Percentiles rank a stretch among this genome's conserved stretches.
Evolutionary conservation across 2,329 filamentous ascomycete species (phyloP).

Genomic region (Diplocarpon mali): DNA sequence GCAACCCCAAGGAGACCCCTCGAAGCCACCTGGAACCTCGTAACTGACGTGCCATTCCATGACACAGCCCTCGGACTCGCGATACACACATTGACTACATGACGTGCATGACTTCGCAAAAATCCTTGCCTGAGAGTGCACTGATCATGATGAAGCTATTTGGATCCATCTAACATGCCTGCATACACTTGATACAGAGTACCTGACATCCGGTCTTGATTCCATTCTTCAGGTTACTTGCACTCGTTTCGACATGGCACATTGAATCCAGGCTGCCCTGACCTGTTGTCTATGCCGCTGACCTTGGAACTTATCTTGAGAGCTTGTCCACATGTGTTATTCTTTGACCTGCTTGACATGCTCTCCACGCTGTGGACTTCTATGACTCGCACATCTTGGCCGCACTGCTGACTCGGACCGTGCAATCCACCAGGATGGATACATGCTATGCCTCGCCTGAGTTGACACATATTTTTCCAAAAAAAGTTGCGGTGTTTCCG

Average conservation of each 20-base stretch:
- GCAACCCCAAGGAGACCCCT: constrained; percentile 21
- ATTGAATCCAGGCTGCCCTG: neutral
- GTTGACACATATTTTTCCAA: constrained; percentile 3
- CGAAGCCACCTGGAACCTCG: constrained; percentile 32
- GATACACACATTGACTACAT: constrained; percentile 23
- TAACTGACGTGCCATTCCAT: constrained; percentile 17
- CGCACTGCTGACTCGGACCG: neutral
- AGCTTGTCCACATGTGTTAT: constrained; percentile 14
- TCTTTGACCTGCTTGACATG: constrained; percentile 22
- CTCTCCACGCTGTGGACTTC: constrained; percentile 14
- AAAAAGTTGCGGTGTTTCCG: neutral
- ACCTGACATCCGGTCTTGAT: constrained; percentile 13
- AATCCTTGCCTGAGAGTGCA: constrained; percentile 21
- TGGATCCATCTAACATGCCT: constrained; percentile 26
- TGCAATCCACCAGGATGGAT: neutral
- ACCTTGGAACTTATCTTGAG: neutral
- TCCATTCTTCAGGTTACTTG: constrained; percentile 14
- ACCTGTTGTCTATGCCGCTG: neutral
- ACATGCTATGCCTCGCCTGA: neutral
- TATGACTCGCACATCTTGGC: constrained; percentile 15
- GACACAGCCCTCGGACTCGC: constrained; percentile 17
- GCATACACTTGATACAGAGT: constrained; percentile 24
- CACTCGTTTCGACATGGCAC: neutral
- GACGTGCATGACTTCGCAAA: constrained; percentile 25
- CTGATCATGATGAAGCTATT: constrained; percentile 25